Conservation (phyloP, 73 alveolate species). For the Stentor roeselii region DNA sequence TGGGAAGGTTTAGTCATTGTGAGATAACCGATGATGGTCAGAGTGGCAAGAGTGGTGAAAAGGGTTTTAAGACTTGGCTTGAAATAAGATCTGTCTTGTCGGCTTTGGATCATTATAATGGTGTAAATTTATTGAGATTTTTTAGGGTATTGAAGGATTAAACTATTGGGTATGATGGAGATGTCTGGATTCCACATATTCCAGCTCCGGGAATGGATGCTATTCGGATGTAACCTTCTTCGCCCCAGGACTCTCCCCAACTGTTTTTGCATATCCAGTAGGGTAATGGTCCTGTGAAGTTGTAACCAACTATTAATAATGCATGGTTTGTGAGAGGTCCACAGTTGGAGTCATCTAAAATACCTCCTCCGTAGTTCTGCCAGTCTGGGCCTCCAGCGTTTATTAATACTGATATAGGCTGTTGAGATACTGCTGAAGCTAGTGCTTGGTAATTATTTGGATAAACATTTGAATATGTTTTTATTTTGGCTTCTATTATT, state of each 20-base stretch:
- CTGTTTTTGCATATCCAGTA: neutral
- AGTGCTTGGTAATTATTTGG: neutral
- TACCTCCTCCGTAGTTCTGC: neutral
- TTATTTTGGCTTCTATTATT: neutral
- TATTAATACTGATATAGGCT: neutral
- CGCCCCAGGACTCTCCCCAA: slow-evolving; percentile 19
- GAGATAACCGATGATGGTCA: too few relatives aligned
- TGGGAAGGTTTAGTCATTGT: too few relatives aligned
- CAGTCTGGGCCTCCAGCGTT: neutral
- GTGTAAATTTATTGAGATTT: too few relatives aligned
- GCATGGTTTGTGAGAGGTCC: neutral
- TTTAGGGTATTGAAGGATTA: too few relatives aligned
- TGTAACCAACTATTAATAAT: neutral
- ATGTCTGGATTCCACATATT: too few relatives aligned
- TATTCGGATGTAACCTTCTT: too few relatives aligned
- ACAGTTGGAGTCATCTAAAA: neutral
- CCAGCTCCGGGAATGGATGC: too few relatives aligned
- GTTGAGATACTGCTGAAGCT: neutral
- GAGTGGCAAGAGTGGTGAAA: too few relatives aligned
- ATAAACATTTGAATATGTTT: neutral
- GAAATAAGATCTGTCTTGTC: too few relatives aligned
- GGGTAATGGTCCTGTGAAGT: neutral
- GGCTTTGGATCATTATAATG: too few relatives aligned
- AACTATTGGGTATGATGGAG: too few relatives aligned
- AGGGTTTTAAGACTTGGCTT: too few relatives aligned